These are phyloP conservation scores for Ustilago curta DNA, from an alignment of 1,284 basidiomycete species.

Conservation along the genomic window DNA sequence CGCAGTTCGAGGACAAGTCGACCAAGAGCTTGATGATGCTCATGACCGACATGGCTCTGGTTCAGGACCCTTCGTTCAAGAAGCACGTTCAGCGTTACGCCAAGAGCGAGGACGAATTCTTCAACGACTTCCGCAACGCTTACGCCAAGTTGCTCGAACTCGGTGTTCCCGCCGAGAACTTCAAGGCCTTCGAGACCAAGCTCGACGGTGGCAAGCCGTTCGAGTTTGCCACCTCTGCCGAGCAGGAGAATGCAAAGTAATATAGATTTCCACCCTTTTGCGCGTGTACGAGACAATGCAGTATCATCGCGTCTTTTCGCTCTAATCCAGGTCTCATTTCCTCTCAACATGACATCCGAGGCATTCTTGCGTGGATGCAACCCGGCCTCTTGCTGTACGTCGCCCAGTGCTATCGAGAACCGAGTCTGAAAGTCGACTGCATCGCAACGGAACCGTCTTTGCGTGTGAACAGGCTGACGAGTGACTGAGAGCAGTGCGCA, in stretches of 20 bases:
- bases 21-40: constrained; percentile 90
- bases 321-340: constrained; percentile 1
- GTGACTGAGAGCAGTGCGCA: not conserved
- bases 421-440: not conserved
- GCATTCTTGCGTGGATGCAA: not conserved
- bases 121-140: constrained; percentile 63
- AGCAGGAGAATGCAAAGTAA: constrained; percentile 56
- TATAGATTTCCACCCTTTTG: too few species aligned
- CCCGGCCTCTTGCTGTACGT: not conserved
- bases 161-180: constrained; percentile 66
- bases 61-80: constrained; percentile 63
- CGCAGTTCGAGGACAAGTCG: constrained; percentile 92
- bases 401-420: not conserved
- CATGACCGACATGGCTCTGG: constrained; percentile 63
- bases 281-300: too few species aligned
- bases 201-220: constrained; percentile 48
- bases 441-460: not conserved
- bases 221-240: constrained; percentile 53
- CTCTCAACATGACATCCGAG: not conserved
- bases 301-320: too few species aligned
- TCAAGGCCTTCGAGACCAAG: constrained; percentile 57
- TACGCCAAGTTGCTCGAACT: constrained; percentile 63
- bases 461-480: not conserved
- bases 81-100: constrained; percentile 66
- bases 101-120: constrained; percentile 66